These are phyloP conservation scores for Tilletia caries DNA, from an alignment of 1,284 basidiomycete species.

Conservation along the genomic window DNA sequence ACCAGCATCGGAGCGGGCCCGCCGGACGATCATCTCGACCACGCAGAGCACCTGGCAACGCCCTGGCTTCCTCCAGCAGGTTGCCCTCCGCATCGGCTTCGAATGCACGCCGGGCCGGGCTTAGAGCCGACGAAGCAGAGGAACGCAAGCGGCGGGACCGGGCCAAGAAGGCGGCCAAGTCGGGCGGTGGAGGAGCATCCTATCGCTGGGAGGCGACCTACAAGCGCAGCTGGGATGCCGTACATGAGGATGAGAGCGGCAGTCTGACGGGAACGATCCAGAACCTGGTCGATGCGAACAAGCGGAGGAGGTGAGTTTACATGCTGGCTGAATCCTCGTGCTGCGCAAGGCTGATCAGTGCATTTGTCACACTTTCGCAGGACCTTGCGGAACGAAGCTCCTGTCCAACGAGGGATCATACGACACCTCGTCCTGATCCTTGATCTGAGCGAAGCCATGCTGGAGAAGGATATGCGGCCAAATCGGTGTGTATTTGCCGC, in stretches of 20 bases:
- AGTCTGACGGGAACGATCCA: constrained; percentile 85
- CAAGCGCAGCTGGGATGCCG: constrained; percentile 90
- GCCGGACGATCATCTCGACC: constrained; percentile 4
- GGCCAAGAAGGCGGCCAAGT: constrained; percentile 24
- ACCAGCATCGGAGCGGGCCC: constrained; percentile 14
- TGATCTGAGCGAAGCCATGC: constrained; percentile 86
- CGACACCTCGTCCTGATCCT: constrained; percentile 86
- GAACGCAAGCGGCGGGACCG: not conserved
- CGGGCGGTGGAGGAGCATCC: constrained; percentile 36
- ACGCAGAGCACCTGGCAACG: constrained; percentile 15
- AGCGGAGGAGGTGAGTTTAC: constrained; percentile 69
- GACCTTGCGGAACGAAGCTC: constrained; percentile 66
- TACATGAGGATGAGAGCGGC: constrained; percentile 90
- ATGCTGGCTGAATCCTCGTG: not conserved
- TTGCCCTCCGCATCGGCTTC: constrained; percentile 7
- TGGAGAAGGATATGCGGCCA: constrained; percentile 90
- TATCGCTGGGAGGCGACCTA: constrained; percentile 97
- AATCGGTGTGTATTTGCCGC: constrained; percentile 60
- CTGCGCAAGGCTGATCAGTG: not conserved
- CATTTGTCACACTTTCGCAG: constrained; percentile 8
- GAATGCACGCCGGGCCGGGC: not conserved
- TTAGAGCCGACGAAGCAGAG: constrained; percentile 4
- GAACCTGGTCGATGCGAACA: constrained; percentile 76
- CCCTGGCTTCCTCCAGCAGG: constrained; percentile 20
- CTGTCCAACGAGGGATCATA: constrained; percentile 91